Base-by-base conservation (phyloP, 805 yeast genomes). In the Wickerhamia fluorescens region DNA sequence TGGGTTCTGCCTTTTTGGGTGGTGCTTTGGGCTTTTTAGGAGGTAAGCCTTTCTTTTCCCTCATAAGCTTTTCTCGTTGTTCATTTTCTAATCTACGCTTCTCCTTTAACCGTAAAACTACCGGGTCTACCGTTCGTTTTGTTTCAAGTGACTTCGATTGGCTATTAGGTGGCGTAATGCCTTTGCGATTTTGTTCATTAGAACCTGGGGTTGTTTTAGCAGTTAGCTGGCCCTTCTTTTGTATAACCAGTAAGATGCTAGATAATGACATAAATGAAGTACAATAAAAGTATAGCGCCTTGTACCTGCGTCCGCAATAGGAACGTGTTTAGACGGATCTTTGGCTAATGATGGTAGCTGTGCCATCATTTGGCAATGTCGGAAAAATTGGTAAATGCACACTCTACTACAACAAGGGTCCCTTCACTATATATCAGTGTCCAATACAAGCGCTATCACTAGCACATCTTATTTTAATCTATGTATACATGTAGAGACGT, bases 61-160 rank as follows among this genome's bases (percentile, higher is more conserved):
- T 45, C 19, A 42, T 42, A 33, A 61, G 60, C 18, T 45, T 43
- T 27, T 59, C 61, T 30, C 58, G 51, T 24, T 58, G 59, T 20
- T 71, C 71, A 22, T 56, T 61, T 37, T 81, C 86, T 23, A 61
- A 53, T 35, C 73, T 59, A 45, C 89, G 59, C 3, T 77, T 73
- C 34, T 78, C 87, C 40, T 81, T 81, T 21, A 81, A 55, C 33
- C 80, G 53, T 20, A 73, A 74, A 6, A 81, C 84, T 4, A 85
- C 85, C 0, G 88, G 86, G 45, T 81, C 89, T 4, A 68, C 61
- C 14, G 55, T 49, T 29, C 63, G 31, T n/a, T 13, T n/a, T 13
- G 23, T 9, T 22, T n/a, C n/a, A n/a, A n/a, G n/a, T n/a, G n/a
- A n/a, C n/a, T n/a, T n/a, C n/a, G n/a, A n/a, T n/a, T n/a, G n/a